Conservation (phyloP, 192 early-diverging fungal genomes). For the Entomortierella beljakovae region DNA sequence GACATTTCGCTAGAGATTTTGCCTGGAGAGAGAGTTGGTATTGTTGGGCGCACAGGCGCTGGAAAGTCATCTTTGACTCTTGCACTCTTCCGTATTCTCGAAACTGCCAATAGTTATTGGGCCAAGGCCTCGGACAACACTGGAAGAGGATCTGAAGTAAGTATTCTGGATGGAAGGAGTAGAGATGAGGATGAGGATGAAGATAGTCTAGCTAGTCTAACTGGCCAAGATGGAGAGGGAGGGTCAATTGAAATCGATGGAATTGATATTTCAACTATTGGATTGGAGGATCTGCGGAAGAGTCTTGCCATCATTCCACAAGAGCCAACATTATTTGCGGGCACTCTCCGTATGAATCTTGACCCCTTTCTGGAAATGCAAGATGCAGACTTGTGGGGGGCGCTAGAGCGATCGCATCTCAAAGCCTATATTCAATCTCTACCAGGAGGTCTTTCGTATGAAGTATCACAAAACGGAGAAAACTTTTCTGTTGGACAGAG, state of each 20-base stretch:
- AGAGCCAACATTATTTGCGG: conserved; percentile 84
- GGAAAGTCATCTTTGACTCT: conserved; percentile 66
- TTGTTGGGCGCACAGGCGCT: conserved; percentile 70
- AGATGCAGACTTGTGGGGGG: conserved; percentile 74
- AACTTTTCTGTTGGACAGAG: conserved; percentile 89
- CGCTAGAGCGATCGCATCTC: conserved; percentile 74
- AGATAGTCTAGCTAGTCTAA: neutral
- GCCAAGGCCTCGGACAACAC: conserved; percentile 28
- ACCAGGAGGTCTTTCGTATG: conserved; percentile 75
- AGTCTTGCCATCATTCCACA: conserved; percentile 90
- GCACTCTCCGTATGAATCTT: conserved; percentile 66
- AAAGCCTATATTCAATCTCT: conserved; percentile 69
- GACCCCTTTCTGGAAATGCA: conserved; percentile 65
- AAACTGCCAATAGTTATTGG: conserved; percentile 61
- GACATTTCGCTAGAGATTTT: conserved; percentile 47
- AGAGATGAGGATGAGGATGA: neutral
- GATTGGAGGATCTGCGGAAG: conserved; percentile 77
- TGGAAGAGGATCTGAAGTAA: too few species aligned
- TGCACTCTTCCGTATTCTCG: conserved; percentile 61
- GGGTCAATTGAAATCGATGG: conserved; percentile 80
- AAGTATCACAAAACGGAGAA: conserved; percentile 78
- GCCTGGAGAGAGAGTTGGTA: conserved; percentile 76
- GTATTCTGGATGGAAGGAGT: too few species aligned
- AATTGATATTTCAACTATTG: conserved; percentile 75
- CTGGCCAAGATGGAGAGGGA: conserved; percentile 25